Percentiles rank a stretch among this genome's conserved stretches.
These are phyloP conservation scores for Mortierella hygrophila DNA, from an alignment of 192 early-diverging fungal genomes.

Conservation along the genomic window DNA sequence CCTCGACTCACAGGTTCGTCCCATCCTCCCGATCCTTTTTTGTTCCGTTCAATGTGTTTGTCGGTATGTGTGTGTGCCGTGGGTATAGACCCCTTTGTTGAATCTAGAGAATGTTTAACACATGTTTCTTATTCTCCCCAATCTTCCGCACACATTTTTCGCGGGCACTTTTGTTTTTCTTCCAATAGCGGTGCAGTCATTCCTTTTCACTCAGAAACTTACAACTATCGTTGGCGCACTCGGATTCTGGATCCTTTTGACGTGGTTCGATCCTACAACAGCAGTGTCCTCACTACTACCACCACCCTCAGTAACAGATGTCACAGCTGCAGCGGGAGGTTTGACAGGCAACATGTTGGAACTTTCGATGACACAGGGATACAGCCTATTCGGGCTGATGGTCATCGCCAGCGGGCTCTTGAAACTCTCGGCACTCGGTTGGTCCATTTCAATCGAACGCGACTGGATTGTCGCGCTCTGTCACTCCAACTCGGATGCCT, in stretches of 20 bases:
- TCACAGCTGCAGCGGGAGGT: not conserved
- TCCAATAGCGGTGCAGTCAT: conserved; percentile 29
- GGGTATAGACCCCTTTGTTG: not conserved
- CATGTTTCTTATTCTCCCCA: not conserved
- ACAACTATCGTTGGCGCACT: conserved; percentile 39
- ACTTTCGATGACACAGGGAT: conserved; percentile 25
- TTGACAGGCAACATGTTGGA: not conserved
- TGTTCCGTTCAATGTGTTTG: not conserved
- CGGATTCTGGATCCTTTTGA: conserved; percentile 51
- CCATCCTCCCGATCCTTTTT: not conserved
- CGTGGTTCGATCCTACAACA: conserved; percentile 40
- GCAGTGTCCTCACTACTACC: not conserved
- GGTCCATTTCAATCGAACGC: conserved; percentile 53
- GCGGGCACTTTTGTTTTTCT: not conserved
- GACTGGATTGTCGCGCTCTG: conserved; percentile 53
- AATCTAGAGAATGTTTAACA: not conserved
- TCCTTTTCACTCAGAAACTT: conserved; percentile 37
- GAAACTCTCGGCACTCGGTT: conserved; percentile 45
- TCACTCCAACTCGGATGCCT: conserved; percentile 28
- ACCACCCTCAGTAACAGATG: not conserved
- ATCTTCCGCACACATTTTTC: conserved; percentile 10
- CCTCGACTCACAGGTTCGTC: conserved; percentile 32
- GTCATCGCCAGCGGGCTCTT: conserved; percentile 31
- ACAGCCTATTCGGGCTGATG: conserved; percentile 22
- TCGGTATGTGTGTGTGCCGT: not conserved